Evolutionary conservation across 768 basidiomycete species (phyloP), one percentile per base, ranked within the genome.

Genomic region (Pleurotus pulmonarius): DNA sequence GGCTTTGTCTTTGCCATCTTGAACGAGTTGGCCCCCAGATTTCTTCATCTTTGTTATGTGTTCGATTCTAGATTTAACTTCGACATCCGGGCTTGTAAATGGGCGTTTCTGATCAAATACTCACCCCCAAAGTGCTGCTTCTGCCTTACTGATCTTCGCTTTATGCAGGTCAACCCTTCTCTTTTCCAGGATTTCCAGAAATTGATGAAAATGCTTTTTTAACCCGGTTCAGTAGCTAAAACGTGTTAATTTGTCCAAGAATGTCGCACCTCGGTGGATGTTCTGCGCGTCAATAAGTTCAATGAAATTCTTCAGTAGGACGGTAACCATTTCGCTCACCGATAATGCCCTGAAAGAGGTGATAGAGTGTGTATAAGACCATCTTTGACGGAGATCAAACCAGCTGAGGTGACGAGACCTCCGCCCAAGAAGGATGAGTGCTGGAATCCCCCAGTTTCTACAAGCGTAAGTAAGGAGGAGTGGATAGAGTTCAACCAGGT

Each of bases 291-390:
- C 29, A 34, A 12, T 13, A 37, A 39, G 46, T 37, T 13, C 43
- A 13, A 55, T 18, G 13, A 15, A 55, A 26, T 26, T 2, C 18
- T 46, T 6, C 22, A 12, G 9, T 16, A 8, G 3, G 18, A 46
- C 24, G 26, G 9, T 53, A 22, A 46, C 26, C 26, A 22, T 11
- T 29, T 34, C 25, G 37, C 57, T 1, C 47, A 75, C 78, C 80
- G 72, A 65, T 88, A 89, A 61, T 89, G 87, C 0, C 87, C 87
- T 2, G 83, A 84, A 3, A 87, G 70, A 2, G 87, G 87, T 2
- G 82, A 83, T 2, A 88, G 68, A 3, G 75, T 83, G 57, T 83
- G 76, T 47, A 88, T 81, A 15, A 78, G 49, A 2, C 86, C 86
- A 40, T 83, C 70, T 61, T 86, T 82, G 22, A 88, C 83, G 0